Evolutionary conservation across 805 yeast species (phyloP), one percentile per base, ranked within the genome.

Genomic region (Saccharomycopsis fodiens): DNA sequence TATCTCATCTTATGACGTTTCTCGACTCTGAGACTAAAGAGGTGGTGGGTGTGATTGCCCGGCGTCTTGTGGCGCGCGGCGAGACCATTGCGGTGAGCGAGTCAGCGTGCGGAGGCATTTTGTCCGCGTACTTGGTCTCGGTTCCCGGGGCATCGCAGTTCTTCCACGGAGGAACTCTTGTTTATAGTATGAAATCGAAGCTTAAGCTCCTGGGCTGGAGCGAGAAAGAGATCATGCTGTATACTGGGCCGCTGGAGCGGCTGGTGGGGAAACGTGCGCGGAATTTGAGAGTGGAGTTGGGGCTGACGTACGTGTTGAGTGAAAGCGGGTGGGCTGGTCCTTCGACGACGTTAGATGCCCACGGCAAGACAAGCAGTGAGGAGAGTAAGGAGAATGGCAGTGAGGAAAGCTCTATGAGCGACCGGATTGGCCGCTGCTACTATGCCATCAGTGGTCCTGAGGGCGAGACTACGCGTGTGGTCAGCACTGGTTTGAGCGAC

Each of bases 311-410:
- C 62, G 87, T 85, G 3, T 67, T 86, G 16, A 80, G 89, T 1
- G 96, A 86, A 60, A 81, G 93, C 1, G 96, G 95, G 1, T 82
- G 83, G 68, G 95, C 96, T 0, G 95, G 95, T 1, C 93, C 94
- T 25, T 12, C 25, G 19, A 16, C 12, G 30, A 20, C 17, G 34
- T n/a, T n/a, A n/a, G n/a, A n/a, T n/a, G n/a, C n/a, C n/a, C n/a
- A n/a, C n/a, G 12, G 23, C 17, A 34, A 35, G 6, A 54, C 32
- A 20, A 7, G 46, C 2, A 3, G 43, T 47, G 13, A n/a, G n/a
- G 36, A 7, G 10, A 25, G 10, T 10, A 10, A 25, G 10, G 29
- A 25, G 29, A 6, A 25, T 6, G 29, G 35, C 3, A 48, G 39
- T 8, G 63, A 57, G 41, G 21, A 42, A 10, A 6, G 8, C 15